These are phyloP conservation scores for Colletotrichum euphorbiae DNA, from an alignment of 2,329 filamentous ascomycete genomes.

Conservation along the genomic window DNA sequence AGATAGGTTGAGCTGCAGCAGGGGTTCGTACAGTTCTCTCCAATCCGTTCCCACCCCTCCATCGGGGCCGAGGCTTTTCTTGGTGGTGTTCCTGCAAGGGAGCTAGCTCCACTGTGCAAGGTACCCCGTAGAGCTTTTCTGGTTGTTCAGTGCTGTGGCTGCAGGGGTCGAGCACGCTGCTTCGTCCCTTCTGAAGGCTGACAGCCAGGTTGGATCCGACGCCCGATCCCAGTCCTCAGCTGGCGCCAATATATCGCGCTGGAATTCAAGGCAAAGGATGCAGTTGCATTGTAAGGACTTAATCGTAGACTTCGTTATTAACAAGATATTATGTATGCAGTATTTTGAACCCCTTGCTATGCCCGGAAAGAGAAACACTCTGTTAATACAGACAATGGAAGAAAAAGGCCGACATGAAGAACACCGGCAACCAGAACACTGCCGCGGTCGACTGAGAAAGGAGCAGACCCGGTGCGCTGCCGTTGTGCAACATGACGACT, in stretches of 20 bases:
- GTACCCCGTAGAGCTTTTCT: slow-evolving; percentile 9
- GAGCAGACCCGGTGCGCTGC: slow-evolving; percentile 40
- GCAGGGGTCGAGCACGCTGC: slow-evolving; percentile 20
- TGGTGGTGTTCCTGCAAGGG: slow-evolving; percentile 1
- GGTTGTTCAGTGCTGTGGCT: not conserved
- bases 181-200: slow-evolving; percentile 8
- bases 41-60: slow-evolving; percentile 17
- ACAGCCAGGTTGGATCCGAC: not conserved
- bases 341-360: slow-evolving; percentile 28
- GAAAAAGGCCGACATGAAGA: slow-evolving; percentile 32
- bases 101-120: slow-evolving; percentile 25
- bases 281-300: not conserved
- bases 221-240: not conserved
- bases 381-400: slow-evolving; percentile 45
- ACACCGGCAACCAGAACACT: slow-evolving; percentile 39
- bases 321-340: not conserved
- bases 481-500: slow-evolving; percentile 50
- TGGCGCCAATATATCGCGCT: not conserved
- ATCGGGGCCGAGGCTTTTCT: slow-evolving; percentile 24
- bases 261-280: not conserved
- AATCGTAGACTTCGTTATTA: slow-evolving; percentile 21
- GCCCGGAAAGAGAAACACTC: slow-evolving; percentile 9
- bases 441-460: slow-evolving; percentile 38
- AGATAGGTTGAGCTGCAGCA: slow-evolving; percentile 39
- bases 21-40: slow-evolving; percentile 18